phyloP scores from a whole-genome alignment of 345 rosid genomes.

The Raphanus raphanistrum region DNA sequence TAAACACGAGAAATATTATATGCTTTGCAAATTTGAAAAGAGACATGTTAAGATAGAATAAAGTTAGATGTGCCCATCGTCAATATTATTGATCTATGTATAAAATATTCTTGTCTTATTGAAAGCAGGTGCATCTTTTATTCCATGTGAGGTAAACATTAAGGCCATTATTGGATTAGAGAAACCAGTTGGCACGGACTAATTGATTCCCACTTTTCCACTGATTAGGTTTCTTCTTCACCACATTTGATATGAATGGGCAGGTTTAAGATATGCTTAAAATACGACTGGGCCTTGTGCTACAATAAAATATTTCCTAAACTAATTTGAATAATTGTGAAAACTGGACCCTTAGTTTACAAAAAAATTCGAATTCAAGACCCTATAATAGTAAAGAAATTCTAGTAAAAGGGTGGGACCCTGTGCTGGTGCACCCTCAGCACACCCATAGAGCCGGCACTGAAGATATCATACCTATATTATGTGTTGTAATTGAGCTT shows the following conservation, averaged over 20 bases:
- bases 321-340: too few relatives aligned
- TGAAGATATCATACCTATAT: neutral
- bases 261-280: neutral
- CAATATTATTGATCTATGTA: neutral
- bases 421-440: too few relatives aligned
- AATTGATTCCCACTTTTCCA: neutral
- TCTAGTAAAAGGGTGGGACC: too few relatives aligned
- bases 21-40: neutral
- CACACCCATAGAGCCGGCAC: too few relatives aligned
- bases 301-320: too few relatives aligned
- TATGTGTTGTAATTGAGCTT: neutral
- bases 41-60: neutral
- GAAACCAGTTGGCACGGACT: neutral
- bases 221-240: neutral
- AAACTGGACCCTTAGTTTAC: too few relatives aligned
- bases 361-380: too few relatives aligned
- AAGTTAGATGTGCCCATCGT: neutral
- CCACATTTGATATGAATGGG: neutral
- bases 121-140: neutral
- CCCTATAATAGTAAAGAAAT: too few relatives aligned
- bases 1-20: slow-evolving; percentile 2
- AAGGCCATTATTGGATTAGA: neutral
- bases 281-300: too few relatives aligned
- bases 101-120: neutral
- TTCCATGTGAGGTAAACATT: too few relatives aligned